Evolutionary conservation across 495 filamentous ascomycete species (phyloP), one percentile per base, ranked within the genome.

Genomic region (Oidiodendron maius): DNA sequence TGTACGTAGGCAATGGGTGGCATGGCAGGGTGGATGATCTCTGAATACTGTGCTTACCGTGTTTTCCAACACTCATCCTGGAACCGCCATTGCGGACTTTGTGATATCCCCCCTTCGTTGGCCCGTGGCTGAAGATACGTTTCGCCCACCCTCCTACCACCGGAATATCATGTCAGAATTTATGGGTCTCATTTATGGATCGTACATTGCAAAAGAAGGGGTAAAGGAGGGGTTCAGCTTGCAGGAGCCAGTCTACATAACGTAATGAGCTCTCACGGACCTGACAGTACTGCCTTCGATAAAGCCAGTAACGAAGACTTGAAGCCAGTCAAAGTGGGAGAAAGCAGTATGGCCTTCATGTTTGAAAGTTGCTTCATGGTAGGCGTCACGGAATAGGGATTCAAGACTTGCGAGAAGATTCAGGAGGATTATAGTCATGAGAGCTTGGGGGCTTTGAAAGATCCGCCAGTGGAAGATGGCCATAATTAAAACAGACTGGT

Each of bases 301-400:
- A 82, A 77, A 46, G 79, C 79, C 30, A 77, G 76, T 13, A 73
- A 77, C 53, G 79, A 77, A 1, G 4, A 28, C 3, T 51, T 61
- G 25, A 62, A 61, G 43, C 75, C 76, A 2, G 46, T 40, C 2
- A 68, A 76, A 57, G 69, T 77, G 3, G 76, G 76, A 0, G 68
- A 58, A 40, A 72, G 71, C 20, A 76, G 73, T 50, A 78, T 77
- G 47, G 76, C 76, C 15, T 77, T 80, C 53, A 88, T 89, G 76
- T 74, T 69, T 52, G 72, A 69, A 66, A 86, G 82, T 57, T 75
- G 73, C 47, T 63, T 85, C 32, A 91, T 93, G 89, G 76, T 95
- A 9, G 89, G 89, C 4, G 86, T 93, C 15, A 91, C 89, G n/a
- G 84, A 89, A 55, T 95, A 89, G 89, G 89, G 86, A 1, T 63